Base-by-base conservation (phyloP, 2,329 filamentous ascomycete species). In the Arthrobotrys conoides region DNA sequence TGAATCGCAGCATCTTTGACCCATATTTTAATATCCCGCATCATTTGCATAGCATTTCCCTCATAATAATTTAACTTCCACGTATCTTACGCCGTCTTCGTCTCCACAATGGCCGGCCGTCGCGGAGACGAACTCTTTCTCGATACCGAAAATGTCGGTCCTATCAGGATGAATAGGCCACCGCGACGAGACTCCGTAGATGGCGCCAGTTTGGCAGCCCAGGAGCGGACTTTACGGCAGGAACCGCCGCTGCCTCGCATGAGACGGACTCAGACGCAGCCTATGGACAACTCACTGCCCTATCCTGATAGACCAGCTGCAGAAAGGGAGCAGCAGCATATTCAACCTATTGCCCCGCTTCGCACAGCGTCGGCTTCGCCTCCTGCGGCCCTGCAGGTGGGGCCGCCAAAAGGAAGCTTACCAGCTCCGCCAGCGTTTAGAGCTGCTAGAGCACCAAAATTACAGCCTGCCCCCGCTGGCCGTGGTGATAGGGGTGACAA, bases 251-350 rank as follows among this genome's bases (percentile, higher is more conserved):
- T 77, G 36, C 66, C 80, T 51, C 70, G 73, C 48, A 78, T 80
- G 51, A 80, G 76, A 57, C 33, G 72, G 36, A 77, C 80, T 59
- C 76, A 80, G 46, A 79, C 80, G 44, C 75, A 75, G 38, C 73
- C 80, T 20, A 70, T 79, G 41, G 78, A 80, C 66, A 18, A 38
- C 63, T 64, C 71, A n/a, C 80, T 82, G 67, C 81, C 81, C 20
- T 82, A 82, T 68, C 81, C 81, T 70, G 81, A 82, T 59, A 80
- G 81, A 63, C 64, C 81, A 49, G 81, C 81, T 30, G 72, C 78
- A 14, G 81, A 82, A 59, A 76, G 80, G 38, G 75, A 80, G 41
- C 67, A 71, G 66, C 57, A 70, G 24, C 46, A 48, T n/a, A 70
- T 79, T 3, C 51, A 67, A 64, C 51, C 73, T 66, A 66, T 49